These are phyloP conservation scores for Xylaria sp. DNA, from an alignment of 2,329 filamentous ascomycete species.

Conservation along the genomic window DNA sequence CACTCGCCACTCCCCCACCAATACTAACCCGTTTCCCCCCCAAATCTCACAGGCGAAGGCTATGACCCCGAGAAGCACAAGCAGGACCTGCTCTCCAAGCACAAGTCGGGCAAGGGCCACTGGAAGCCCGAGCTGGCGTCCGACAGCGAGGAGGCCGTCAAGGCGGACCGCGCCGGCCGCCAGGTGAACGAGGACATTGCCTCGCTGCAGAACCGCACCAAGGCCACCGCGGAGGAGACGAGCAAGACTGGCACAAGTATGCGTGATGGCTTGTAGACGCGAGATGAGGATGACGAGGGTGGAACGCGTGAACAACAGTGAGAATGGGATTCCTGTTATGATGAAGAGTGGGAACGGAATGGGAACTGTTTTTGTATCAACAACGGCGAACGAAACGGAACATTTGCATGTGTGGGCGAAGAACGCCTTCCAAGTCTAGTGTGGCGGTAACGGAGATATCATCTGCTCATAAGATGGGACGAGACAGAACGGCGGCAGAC, in stretches of 20 bases:
- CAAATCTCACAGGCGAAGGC: conserved; percentile 43
- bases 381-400: background rate
- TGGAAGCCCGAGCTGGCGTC: conserved; percentile 81
- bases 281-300: background rate
- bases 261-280: conserved; percentile 47
- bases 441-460: background rate
- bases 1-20: background rate
- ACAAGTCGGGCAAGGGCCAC: conserved; percentile 70
- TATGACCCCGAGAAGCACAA: conserved; percentile 61
- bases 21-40: conserved; percentile 36
- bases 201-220: conserved; percentile 64
- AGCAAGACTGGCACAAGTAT: conserved; percentile 55
- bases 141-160: conserved; percentile 78
- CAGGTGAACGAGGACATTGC: conserved; percentile 46
- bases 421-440: background rate
- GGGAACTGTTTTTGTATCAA: background rate
- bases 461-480: background rate
- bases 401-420: background rate
- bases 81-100: conserved; percentile 66
- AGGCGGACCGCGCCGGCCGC: conserved; percentile 61
- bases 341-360: background rate
- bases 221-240: conserved; percentile 56
- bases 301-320: background rate
- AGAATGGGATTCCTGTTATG: background rate
- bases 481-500: background rate